phyloP scores from a whole-genome alignment of 768 basidiomycete genomes.

The Lentinula guzmanii region DNA sequence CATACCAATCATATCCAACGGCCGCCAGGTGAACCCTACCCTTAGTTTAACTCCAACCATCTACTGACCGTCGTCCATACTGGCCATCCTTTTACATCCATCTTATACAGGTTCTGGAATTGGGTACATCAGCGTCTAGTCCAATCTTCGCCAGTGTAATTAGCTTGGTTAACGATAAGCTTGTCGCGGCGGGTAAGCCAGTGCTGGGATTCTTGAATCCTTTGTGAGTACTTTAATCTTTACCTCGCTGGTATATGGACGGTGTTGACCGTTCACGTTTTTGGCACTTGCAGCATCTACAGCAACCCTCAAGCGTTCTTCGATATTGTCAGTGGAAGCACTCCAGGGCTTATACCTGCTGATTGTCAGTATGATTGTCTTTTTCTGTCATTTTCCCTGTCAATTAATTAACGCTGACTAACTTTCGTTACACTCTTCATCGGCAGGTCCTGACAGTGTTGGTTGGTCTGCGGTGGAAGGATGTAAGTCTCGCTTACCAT shows the following conservation, averaged over 20 bases:
- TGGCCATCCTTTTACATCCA: neutral
- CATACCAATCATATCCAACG: conserved; percentile 11
- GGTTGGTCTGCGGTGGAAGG: neutral
- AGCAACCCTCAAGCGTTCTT: conserved; percentile 25
- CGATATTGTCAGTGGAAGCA: conserved; percentile 32
- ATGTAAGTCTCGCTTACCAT: neutral
- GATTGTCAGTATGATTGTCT: neutral
- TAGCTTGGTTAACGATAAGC: conserved; percentile 37
- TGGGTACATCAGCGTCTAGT: conserved; percentile 41
- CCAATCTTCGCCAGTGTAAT: conserved; percentile 43
- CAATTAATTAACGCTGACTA: neutral
- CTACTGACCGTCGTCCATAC: neutral
- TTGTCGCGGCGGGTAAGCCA: conserved; percentile 24
- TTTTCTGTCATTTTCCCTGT: neutral
- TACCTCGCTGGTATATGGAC: no score
- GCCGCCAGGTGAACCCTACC: neutral
- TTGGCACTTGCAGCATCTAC: conserved; percentile 22
- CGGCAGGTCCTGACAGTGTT: neutral
- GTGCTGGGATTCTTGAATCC: conserved; percentile 33
- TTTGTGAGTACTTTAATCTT: conserved; percentile 10
- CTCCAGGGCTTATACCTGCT: neutral
- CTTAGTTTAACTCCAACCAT: conserved; percentile 24
- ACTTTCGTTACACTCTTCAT: neutral
- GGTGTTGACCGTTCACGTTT: neutral
- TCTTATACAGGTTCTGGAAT: conserved; percentile 12